phyloP scores from a whole-genome alignment of 371 early-diverging fungal genomes.

The Apophysomyces sp. region DNA sequence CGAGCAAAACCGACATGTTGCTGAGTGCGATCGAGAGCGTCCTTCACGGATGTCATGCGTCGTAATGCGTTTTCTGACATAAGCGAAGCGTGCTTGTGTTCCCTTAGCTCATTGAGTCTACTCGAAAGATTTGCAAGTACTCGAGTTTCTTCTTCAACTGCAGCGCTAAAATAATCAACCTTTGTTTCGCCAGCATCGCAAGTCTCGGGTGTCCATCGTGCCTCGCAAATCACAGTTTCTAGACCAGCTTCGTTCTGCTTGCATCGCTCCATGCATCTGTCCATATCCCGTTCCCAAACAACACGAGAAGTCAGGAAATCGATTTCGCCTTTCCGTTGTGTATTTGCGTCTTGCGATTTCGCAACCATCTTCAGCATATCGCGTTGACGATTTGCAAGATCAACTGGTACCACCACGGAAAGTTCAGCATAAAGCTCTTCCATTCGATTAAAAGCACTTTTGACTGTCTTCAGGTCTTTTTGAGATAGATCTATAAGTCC shows the following conservation, averaged over 20 bases:
- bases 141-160: not conserved
- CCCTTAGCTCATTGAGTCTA: not conserved
- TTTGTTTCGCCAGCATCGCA: not conserved
- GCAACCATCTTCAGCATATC: constrained; percentile 4
- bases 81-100: not conserved
- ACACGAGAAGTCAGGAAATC: constrained; percentile 8
- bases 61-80: not conserved
- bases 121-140: not conserved
- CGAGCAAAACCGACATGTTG: constrained; percentile 8
- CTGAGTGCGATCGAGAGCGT: constrained; percentile 1
- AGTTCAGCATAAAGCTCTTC: not conserved
- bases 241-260: constrained; percentile 10
- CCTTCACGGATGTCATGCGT: not conserved
- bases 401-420: not conserved
- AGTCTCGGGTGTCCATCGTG: constrained; percentile 21
- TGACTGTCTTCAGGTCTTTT: not conserved
- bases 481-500: not conserved
- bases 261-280: constrained; percentile 8
- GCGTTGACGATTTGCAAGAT: constrained; percentile 3
- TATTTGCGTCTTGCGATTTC: constrained; percentile 12
- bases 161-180: not conserved
- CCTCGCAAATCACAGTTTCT: constrained; percentile 16
- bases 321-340: constrained; percentile 12
- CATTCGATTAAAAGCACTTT: not conserved
- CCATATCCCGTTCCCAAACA: constrained; percentile 19